Evolutionary conservation across 1,284 basidiomycete species (phyloP), one percentile per base, ranked within the genome.

Genomic region (Moesziomyces sp.): DNA sequence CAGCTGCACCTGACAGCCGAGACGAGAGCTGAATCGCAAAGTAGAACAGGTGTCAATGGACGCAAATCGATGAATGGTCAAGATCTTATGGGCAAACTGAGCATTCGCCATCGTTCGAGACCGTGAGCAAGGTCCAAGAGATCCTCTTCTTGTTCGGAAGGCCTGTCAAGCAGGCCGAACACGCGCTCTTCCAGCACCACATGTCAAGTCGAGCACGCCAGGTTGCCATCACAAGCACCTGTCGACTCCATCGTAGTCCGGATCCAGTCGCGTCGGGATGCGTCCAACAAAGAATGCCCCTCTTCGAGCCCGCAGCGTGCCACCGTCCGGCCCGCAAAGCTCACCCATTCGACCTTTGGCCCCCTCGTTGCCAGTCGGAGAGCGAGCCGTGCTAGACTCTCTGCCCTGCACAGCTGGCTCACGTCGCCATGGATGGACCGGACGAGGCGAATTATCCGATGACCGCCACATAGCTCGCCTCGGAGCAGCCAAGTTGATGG

Each of bases 1-100:
- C 35, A 51, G 38, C 38, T 51, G 42, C 38, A 51, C 49, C 42
- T 51, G 49, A 42, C 38, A 51, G 49, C 49, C 49, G 11, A 51
- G 49, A 16, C 24, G 38, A 51, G 49, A 51, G 35, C 49, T 51
- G 38, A 13, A 1, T 34, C 30, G 30, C 30, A 34, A 34, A 5
- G 30, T 13, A 34, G 2, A 13, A 34, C 1, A 34, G 13, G 11
- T 34, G 30, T 34, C 30, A 40, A 6, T 18, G 1, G 16, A n/a
- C 18, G 38, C 38, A 18, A 3, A 16, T 18, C 16, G 0, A 18
- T 18, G 14, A 18, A 16, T 7, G 16, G 38, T 11, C 18, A n/a
- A 3, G 11, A 40, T 5, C 10, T 3, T 26, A 23, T 51, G 16
- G 38, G 2, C 5, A 21, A 18, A 6, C 2, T 40, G 38, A 40